Conservation (phyloP, 1,284 basidiomycete genomes). For the Rhodotorula sp. region DNA sequence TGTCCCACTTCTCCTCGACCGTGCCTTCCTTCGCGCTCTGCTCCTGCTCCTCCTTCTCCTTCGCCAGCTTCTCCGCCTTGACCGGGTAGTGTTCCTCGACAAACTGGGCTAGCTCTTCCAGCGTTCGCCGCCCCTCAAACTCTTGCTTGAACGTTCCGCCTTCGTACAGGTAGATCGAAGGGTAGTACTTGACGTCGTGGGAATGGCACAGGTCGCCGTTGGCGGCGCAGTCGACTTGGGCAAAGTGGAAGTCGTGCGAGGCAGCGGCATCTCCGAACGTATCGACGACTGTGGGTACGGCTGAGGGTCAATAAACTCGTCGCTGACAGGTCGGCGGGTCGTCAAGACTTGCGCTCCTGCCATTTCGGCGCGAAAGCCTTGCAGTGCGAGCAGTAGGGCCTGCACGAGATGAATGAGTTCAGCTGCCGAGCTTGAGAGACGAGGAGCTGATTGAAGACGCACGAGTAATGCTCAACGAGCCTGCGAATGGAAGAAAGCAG, state of each 20-base stretch:
- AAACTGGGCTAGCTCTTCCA: slow-evolving; percentile 58
- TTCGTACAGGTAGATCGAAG: slow-evolving; percentile 73
- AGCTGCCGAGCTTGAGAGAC: not conserved
- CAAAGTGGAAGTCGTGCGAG: slow-evolving; percentile 65
- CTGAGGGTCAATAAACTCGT: not conserved
- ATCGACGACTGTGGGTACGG: slow-evolving; percentile 53
- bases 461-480: slow-evolving; percentile 44
- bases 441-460: not conserved
- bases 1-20: not conserved
- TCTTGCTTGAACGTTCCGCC: slow-evolving; percentile 60
- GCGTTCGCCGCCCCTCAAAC: slow-evolving; percentile 60
- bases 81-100: slow-evolving; percentile 52
- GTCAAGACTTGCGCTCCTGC: slow-evolving; percentile 47
- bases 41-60: slow-evolving; percentile 52
- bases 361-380: slow-evolving; percentile 76
- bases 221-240: slow-evolving; percentile 79
- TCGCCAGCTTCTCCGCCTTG: slow-evolving; percentile 32
- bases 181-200: slow-evolving; percentile 71
- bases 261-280: slow-evolving; percentile 60
- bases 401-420: slow-evolving; percentile 45
- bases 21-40: slow-evolving; percentile 32
- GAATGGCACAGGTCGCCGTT: slow-evolving; percentile 77
- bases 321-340: not conserved
- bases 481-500: slow-evolving; percentile 13
- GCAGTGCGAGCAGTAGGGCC: slow-evolving; percentile 79